Base-by-base conservation (phyloP, 2,329 filamentous ascomycete species). In the Aureobasidium melanogenum region DNA sequence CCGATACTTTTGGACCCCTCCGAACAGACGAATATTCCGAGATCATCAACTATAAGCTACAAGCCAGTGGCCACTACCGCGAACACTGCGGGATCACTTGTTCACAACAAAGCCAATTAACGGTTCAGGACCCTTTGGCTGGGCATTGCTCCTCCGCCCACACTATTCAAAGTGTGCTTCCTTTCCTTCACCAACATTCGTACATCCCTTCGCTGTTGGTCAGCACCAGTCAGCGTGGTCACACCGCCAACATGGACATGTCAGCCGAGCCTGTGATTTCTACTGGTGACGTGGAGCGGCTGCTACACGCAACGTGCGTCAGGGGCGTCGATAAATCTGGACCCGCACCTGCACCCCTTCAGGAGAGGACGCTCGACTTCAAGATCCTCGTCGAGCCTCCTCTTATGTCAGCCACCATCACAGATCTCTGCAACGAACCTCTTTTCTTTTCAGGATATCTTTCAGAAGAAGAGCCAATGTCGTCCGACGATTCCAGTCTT, bases 401-500 rank as follows among this genome's bases (percentile, higher is more conserved):
- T 52, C 57, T 60, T 52, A 19, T 44, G 9, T 61, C 59, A 19
- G 61, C 64, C 19, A 60, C 48, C 26, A 61, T 61, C 59, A 61
- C 59, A 1, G 59, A 61, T 41, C 59, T 61, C 14, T 61, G 59
- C 59, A 54, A 54, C 47, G 59, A 61, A 22, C 59, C 59, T 61
- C 50, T 61, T 10, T 60, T 60, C 22, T 72, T 69, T 55, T 63
- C 64, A 15, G 41, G 47, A 26, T 61, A 61, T 12, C 19, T 61
- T 7, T 69, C 70, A 17, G 70, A 72, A 64, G 70, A 72, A 39
- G 47, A 50, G 55, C 15, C n/a, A 24, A 43, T 43, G 47, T 64
- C 66, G 39, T 66, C 67, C 26, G 62, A 64, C 38, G 52, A 63
- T 55, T 68, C 65, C 51, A 60, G 66, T 6, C 62, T 60, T 19